Base-by-base conservation (phyloP, 441 rosid genomes). In the Aleurites moluccanus region DNA sequence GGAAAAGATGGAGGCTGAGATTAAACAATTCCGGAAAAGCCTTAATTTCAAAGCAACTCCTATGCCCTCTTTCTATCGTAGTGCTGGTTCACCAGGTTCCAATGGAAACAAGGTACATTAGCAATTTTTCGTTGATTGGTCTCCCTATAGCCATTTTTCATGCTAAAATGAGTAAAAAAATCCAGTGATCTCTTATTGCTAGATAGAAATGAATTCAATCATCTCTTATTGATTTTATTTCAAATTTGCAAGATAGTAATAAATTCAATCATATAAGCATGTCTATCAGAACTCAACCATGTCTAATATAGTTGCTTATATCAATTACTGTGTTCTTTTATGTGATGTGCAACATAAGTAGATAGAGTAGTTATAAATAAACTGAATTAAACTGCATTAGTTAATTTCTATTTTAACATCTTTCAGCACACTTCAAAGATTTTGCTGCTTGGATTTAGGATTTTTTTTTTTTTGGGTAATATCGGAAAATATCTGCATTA, bases 21-120 rank as follows among this genome's bases (percentile, higher is more conserved):
- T 91, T 30, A 88, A 87, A 75, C 86, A 85, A 67, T 70, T 86
- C 64, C 84, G 97, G 63, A 88, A 83, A 80, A 87, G 91, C 81
- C 94, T 94, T 42, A 89, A 94, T 76, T 93, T 94, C 73, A 92
- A 89, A 79, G 94, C 98, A 64, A 86, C 82, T 33, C 97, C 96
- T 18, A 89, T 94, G 96, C 97, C 98, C 80, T 87, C 92, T 70
- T 94, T 94, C 82, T 90, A 94, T 79, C 88, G 84, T 49, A 74
- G 21, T 21, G 60, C 77, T 11, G 59, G 57, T 35, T 52, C 69
- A 52, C 81, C 76, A 10, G 80, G 21, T 18, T 85, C 88, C 66
- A 83, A 67, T 49, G 85, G 82, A 76, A 83, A 78, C 84, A 88
- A 87, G 96, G 97, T 93, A 86, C 42, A 20, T 18, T 14, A 59